These are phyloP conservation scores for Penicillium coprophilum DNA, from an alignment of 495 filamentous ascomycete genomes.

Conservation along the genomic window DNA sequence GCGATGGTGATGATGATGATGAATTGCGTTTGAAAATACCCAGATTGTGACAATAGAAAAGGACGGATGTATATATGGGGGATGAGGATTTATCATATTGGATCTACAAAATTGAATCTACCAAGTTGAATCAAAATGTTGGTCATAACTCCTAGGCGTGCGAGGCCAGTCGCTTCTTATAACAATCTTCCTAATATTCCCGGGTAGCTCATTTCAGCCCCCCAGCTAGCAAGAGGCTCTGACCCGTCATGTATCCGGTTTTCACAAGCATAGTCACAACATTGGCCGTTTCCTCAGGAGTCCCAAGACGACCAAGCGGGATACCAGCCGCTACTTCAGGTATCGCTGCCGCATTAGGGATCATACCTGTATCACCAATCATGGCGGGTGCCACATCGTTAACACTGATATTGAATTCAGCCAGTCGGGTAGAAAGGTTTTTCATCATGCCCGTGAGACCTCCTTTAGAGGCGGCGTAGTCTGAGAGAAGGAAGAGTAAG, in stretches of 20 bases:
- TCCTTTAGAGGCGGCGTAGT: constrained; percentile 68
- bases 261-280: constrained; percentile 64
- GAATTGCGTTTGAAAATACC: constrained; percentile 26
- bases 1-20: constrained; percentile 16
- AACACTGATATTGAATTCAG: constrained; percentile 64
- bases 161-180: background rate
- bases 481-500: constrained; percentile 24
- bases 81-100: background rate
- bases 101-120: background rate
- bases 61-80: background rate
- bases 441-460: constrained; percentile 65
- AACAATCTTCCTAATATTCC: background rate
- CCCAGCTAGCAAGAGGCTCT: constrained; percentile 57
- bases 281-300: constrained; percentile 67
- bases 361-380: constrained; percentile 69
- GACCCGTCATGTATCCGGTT: constrained; percentile 70
- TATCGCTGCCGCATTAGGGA: constrained; percentile 56
- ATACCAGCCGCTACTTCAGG: constrained; percentile 56
- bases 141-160: background rate
- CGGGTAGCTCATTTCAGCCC: constrained; percentile 46
- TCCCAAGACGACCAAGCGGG: constrained; percentile 62
- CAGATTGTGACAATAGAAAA: constrained; percentile 18
- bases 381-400: constrained; percentile 76
- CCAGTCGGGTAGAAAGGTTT: constrained; percentile 62
- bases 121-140: background rate